Evolutionary conservation across 2,329 filamentous ascomycete genomes (phyloP).

Genomic region (Nannizziopsis barbatae): DNA sequence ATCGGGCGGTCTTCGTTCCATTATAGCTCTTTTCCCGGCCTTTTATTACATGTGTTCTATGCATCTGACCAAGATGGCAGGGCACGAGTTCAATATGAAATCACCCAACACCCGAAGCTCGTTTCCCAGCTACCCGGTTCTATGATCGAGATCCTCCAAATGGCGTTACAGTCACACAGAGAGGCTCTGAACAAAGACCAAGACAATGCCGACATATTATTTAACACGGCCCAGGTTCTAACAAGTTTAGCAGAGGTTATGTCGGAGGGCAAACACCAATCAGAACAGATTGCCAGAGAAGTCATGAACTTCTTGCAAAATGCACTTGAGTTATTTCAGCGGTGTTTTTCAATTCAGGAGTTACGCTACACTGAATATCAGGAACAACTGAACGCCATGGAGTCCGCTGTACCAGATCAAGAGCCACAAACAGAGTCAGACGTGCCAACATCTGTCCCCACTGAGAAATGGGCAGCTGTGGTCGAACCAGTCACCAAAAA

Average conservation of each 20-base stretch:
- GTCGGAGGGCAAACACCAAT: conserved; percentile 41
- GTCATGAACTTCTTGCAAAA: conserved; percentile 48
- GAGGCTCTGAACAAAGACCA: conserved; percentile 49
- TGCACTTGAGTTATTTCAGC: conserved; percentile 49
- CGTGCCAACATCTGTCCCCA: conserved; percentile 23
- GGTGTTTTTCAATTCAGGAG: conserved; percentile 46
- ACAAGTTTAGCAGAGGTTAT: conserved; percentile 53
- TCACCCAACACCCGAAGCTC: conserved; percentile 55
- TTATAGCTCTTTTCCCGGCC: too few species aligned
- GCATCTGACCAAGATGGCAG: conserved; percentile 28
- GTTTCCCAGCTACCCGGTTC: conserved; percentile 47
- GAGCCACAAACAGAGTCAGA: conserved; percentile 13
- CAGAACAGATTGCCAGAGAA: conserved; percentile 34
- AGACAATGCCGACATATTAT: conserved; percentile 56
- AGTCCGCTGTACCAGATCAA: conserved; percentile 16
- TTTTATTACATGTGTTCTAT: background rate
- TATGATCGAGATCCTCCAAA: conserved; percentile 45
- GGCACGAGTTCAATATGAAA: conserved; percentile 57
- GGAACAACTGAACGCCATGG: conserved; percentile 33
- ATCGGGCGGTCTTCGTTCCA: too few species aligned
- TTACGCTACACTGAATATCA: conserved; percentile 38
- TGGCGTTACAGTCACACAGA: conserved; percentile 53
- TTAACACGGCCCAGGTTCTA: conserved; percentile 61
- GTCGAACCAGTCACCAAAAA: conserved; percentile 54
- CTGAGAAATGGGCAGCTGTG: conserved; percentile 56